Base-by-base conservation (phyloP, 2,329 filamentous ascomycete genomes). In the Fusarium solani-melongenae region DNA sequence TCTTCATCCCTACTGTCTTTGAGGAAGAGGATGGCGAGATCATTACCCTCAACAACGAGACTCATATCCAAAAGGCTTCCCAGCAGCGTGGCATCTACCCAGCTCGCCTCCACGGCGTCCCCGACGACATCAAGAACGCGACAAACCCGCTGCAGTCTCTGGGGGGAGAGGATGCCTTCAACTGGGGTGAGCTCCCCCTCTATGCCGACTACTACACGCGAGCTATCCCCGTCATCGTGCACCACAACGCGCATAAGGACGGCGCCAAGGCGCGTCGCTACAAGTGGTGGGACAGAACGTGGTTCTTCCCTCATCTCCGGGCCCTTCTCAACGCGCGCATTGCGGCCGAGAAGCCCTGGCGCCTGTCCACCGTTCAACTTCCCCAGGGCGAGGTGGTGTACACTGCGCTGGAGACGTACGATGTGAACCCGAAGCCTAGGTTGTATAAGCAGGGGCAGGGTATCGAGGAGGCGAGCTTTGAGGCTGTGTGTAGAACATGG, bases 1-100 rank as follows among this genome's bases (percentile, higher is more conserved):
- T 75, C 2, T 77, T 75, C 20, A 67, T 77, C 0, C 71, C 76
- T 0, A 77, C 73, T 0, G 71, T 76, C 0, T 73, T 69, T 15
- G 67, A 76, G 44, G 74, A 78, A 4, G 49, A 70, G 2, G 76
- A 78, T 4, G 75, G 76, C 0, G 64, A 76, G 0, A 69, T 78
- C 0, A 29, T 76, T 1, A 36, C 31, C 0, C 56, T 78, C 6
- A 69, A 58, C 39, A 72, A 77, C 27, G 11, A 66, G 17, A 61
- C 62, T 0, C 12, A n/a, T 2, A 74, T 78, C 8, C 36, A 41
- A 0, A 49, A 61, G 10, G 57, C 46, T 11, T 78, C 76, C 5
- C 15, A 1, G 4, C 20, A 22, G 8, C 55, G 73, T 0, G 55
- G 49, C 0, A 75, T 76, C 7, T 17, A 27, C 1, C 60, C 73